phyloP scores from a whole-genome alignment of 805 yeast species.

The Barnettozyma populi region DNA sequence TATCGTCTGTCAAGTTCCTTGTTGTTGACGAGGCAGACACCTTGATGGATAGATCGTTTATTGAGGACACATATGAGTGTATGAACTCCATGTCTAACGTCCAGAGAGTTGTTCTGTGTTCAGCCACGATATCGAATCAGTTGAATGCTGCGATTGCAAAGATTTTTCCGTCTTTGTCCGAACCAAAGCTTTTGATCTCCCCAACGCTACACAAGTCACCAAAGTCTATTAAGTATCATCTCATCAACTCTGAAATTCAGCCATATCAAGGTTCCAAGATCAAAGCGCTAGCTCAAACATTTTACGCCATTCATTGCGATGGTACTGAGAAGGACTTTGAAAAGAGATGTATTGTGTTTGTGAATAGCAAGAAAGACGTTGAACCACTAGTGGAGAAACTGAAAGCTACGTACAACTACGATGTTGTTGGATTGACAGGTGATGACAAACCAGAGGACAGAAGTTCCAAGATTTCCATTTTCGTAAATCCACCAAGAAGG shows the following conservation, averaged over 20 bases:
- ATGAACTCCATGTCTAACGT: slow-evolving; percentile 47
- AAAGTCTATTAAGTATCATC: slow-evolving; percentile 59
- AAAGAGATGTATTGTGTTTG: slow-evolving; percentile 81
- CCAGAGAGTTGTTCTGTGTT: slow-evolving; percentile 65
- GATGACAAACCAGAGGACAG: slow-evolving; percentile 59
- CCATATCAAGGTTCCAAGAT: slow-evolving; percentile 84
- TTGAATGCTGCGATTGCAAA: slow-evolving; percentile 57
- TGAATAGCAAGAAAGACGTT: slow-evolving; percentile 67
- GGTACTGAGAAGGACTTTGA: slow-evolving; percentile 72
- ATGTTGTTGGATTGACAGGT: slow-evolving; percentile 64
- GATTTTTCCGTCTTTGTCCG: slow-evolving; percentile 54
- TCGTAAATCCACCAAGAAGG: slow-evolving; percentile 54
- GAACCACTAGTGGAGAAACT: slow-evolving; percentile 51
- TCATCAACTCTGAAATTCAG: slow-evolving; percentile 67
- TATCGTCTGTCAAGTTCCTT: slow-evolving; percentile 48
- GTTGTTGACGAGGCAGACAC: slow-evolving; percentile 96
- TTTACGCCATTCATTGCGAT: slow-evolving; percentile 80
- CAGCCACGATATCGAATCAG: slow-evolving; percentile 85
- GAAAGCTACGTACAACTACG: slow-evolving; percentile 44
- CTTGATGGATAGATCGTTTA: slow-evolving; percentile 75
- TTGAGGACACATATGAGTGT: slow-evolving; percentile 54
- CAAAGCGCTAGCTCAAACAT: slow-evolving; percentile 81
- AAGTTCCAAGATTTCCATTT: slow-evolving; percentile 47
- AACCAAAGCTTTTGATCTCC: slow-evolving; percentile 52
- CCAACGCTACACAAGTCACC: slow-evolving; percentile 87